Base-by-base conservation (phyloP, 768 basidiomycete genomes). In the Lactifluus pinguis region DNA sequence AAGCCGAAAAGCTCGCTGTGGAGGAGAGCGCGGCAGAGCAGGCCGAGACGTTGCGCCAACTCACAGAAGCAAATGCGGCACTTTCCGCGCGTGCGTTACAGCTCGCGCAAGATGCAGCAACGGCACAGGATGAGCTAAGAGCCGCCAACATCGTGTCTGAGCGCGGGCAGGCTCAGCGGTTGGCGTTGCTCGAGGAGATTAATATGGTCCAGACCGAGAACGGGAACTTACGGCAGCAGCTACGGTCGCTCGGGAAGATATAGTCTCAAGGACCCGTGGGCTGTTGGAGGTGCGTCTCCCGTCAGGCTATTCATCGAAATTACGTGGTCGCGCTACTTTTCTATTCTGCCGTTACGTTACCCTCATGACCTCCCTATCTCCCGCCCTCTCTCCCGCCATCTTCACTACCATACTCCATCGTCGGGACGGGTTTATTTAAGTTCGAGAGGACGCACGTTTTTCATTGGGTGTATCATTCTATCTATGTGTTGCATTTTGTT, bases 161-260 rank as follows among this genome's bases (percentile, higher is more conserved):
- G 65, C 82, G 83, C 15, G 91, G 94, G 68, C 88, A 92, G 73
- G 80, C 77, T 9, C 93, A 95, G 74, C 79, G 87, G 65, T 83
- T 92, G 57, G 86, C 87, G 36, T 70, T 99, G 57, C 77, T 99
- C 47, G 93, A 97, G 68, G 92, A 95, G 75, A 78, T 95, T 67
- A 93, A 91, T 70, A 77, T 80, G 54, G 79, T 87, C 74, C 89
- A 92, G 74, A 85, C 80, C 58, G 89, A 92, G 74, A 92, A 93
- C 68, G 77, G 75, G 44, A 82, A 71, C 42, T 69, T 93, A 61
- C 79, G 87, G 48, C 81, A 83, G 36, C 91, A 92, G 71, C 67
- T 93, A 66, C 79, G 89, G 54, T 79, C 79, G 25, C 55, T 64
- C 17, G 71, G 77, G 63, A 86, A 82, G 73, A 78, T 76, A 72